Conservation (phyloP, 2,329 filamentous ascomycete species). For the Fusarium heterosporum region DNA sequence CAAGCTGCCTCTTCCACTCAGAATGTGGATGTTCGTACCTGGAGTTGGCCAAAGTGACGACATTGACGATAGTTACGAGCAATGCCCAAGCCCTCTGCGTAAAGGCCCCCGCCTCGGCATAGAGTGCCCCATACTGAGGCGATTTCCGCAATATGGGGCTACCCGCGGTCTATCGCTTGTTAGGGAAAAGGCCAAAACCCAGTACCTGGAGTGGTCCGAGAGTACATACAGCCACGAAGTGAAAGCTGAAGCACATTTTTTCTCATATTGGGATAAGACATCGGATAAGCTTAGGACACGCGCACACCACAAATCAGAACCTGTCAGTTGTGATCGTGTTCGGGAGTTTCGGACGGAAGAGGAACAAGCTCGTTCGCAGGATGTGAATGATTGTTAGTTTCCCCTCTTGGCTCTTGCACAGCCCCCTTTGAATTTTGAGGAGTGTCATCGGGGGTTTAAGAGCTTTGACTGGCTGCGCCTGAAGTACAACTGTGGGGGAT, state of each 20-base stretch:
- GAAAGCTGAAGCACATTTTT: constrained; percentile 4
- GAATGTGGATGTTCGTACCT: constrained; percentile 2
- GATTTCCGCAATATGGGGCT: constrained; percentile 14
- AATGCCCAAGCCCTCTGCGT: constrained; percentile 8
- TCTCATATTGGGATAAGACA: background rate
- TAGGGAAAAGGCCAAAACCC: constrained; percentile 16
- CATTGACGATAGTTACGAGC: constrained; percentile 20
- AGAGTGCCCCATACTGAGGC: constrained; percentile 28
- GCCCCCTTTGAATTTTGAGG: constrained; percentile 30
- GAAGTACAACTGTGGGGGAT: constrained; percentile 28
- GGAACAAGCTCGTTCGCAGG: constrained; percentile 15
- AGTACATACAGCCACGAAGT: constrained; percentile 21
- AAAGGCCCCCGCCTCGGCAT: constrained; percentile 26
- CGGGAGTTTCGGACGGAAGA: constrained; percentile 27
- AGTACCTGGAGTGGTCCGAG: constrained; percentile 9
- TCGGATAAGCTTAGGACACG: constrained; percentile 14
- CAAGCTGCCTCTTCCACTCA: constrained; percentile 16
- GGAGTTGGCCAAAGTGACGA: constrained; percentile 33
- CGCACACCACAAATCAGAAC: background rate
- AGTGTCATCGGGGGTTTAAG: constrained; percentile 26
- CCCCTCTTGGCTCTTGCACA: constrained; percentile 33
- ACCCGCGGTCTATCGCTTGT: constrained; percentile 11
- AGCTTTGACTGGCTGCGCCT: constrained; percentile 31
- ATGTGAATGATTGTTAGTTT: constrained; percentile 17
- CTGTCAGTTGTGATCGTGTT: constrained; percentile 3